Base-by-base conservation (phyloP, 2,329 filamentous ascomycete genomes). In the Westerdykella aurantiaca region DNA sequence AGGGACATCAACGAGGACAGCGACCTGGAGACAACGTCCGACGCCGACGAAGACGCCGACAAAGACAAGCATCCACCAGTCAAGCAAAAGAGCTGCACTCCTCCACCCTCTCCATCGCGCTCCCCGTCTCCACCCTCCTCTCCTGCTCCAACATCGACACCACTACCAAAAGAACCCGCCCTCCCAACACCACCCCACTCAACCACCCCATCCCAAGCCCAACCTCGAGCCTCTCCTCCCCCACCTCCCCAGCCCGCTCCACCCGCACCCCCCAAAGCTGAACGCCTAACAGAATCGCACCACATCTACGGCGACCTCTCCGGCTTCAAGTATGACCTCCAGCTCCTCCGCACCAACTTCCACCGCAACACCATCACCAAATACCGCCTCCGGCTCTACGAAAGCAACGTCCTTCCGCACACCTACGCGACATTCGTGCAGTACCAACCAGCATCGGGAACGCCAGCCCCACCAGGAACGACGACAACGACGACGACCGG, bases 291-390 rank as follows among this genome's bases (percentile, higher is more conserved):
- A 66, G 63, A 65, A 45, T 44, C 55, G n/a, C 80, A 82, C 56
- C 81, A 80, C 47, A 64, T 86, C 47, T 88, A 85, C 64, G 68
- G 65, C 14, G 86, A 93, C 59, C 43, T 56, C 3, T 76, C 75
- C 0, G 77, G 75, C 38, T 86, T 88, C 60, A 63, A 70, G 4
- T 88, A 88, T 66, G 73, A 82, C 42, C 68, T 86, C 45, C 72
- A 73, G 0, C 67, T 93, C 12, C 74, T 74, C 2, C 78, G 84
- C 23, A 60, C 58, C 58, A 77, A 66, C 63, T 72, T 58, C 33
- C 63, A 48, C 4, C 69, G 70, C 10, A 76, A 76, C 33, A 58
- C 66, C 0, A 77, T 78, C 35, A 79, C 88, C 56, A 79, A 76
- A 29, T 82, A 66, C 45, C 49, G 52, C 5, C 42, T 67, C 25